Evolutionary conservation across 192 early-diverging fungal genomes (phyloP).

Genomic region (Backusella parvicylindrica): DNA sequence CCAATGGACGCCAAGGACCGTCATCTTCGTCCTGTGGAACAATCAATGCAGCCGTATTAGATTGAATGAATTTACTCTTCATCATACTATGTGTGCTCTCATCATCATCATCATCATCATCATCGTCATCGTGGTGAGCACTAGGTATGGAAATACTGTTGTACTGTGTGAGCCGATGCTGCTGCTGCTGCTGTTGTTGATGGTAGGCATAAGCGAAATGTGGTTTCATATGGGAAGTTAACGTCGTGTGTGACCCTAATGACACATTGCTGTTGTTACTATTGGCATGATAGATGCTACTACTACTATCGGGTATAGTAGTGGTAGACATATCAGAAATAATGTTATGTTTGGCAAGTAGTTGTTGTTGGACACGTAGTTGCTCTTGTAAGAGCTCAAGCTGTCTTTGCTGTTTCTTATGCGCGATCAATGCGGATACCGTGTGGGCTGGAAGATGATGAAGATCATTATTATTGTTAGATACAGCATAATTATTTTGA

Average conservation of each 20-base stretch:
- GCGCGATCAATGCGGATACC: conserved; percentile 25
- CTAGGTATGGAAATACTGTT: background rate
- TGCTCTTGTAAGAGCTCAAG: conserved; percentile 28
- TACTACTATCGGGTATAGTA: background rate
- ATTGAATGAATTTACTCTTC: background rate
- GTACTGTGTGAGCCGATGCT: background rate
- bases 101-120: background rate
- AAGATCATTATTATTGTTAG: background rate
- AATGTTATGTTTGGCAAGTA: conserved; percentile 26
- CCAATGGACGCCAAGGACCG: conserved; percentile 1
- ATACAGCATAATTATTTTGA: background rate
- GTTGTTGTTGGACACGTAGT: conserved; percentile 22
- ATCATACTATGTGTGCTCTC: background rate
- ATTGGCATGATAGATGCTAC: too few relatives aligned
- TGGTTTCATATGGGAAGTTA: background rate
- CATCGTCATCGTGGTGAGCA: background rate
- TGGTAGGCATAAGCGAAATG: background rate
- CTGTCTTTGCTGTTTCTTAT: conserved; percentile 31
- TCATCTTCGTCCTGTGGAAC: background rate
- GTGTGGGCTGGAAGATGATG: conserved; percentile 7
- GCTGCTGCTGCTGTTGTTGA: background rate
- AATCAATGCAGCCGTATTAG: background rate
- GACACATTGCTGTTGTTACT: background rate
- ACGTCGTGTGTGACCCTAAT: background rate
- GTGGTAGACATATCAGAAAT: background rate